Evolutionary conservation across 108 stramenopile species (phyloP).

Genomic region (Cyclotella cryptica): DNA sequence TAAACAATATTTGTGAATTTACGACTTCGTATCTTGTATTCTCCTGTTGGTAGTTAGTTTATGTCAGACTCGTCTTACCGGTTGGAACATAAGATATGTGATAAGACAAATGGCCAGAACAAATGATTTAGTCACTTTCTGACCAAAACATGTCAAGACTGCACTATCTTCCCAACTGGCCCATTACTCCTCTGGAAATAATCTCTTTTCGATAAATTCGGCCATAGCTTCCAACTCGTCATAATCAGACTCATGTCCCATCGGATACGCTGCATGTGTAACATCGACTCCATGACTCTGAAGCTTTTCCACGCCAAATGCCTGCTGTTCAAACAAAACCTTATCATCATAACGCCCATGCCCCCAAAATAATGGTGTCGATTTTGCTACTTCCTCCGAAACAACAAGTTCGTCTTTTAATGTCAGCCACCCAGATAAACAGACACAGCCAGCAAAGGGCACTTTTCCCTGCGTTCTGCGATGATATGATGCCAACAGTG

Average conservation of each 20-base stretch:
- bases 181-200: slow-evolving; percentile 25
- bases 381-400: slow-evolving; percentile 49
- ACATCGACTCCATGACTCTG: slow-evolving; percentile 50
- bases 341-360: slow-evolving; percentile 87
- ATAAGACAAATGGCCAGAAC: not conserved
- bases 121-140: not conserved
- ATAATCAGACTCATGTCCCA: slow-evolving; percentile 79
- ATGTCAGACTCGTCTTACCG: no score
- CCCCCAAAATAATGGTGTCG: slow-evolving; percentile 84
- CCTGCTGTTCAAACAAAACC: slow-evolving; percentile 84
- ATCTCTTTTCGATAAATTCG: slow-evolving; percentile 64
- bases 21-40: no score
- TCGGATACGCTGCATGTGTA: slow-evolving; percentile 49
- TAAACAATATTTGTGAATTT: no score
- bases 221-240: slow-evolving; percentile 80
- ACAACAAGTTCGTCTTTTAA: slow-evolving; percentile 60
- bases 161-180: not conserved
- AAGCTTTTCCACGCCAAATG: slow-evolving; percentile 71
- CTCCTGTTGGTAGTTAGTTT: no score
- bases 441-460: slow-evolving; percentile 77
- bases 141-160: not conserved
- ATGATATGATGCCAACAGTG: slow-evolving; percentile 75
- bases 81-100: no score
- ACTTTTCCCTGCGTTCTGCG: slow-evolving; percentile 31
- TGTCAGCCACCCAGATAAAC: slow-evolving; percentile 80